A percentile compares a stretch with the other conserved stretches of the same genome.
Conservation (phyloP, 257 asterid species). For the Gentiana straminea region DNA sequence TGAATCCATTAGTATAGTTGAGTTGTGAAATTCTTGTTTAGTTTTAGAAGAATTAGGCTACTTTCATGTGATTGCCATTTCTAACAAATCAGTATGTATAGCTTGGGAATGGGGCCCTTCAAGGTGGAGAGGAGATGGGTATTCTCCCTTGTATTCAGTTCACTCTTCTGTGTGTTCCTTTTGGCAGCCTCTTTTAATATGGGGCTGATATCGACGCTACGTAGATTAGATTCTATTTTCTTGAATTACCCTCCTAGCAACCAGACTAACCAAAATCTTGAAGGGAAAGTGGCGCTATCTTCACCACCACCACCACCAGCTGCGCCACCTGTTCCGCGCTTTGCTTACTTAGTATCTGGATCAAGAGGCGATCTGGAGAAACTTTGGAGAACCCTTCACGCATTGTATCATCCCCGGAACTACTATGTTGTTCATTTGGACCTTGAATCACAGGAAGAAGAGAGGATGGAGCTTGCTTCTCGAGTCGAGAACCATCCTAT, state of each 20-base stretch:
- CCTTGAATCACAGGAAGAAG: slow-evolving; percentile 65
- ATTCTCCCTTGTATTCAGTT: slow-evolving; percentile 58
- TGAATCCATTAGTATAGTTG: slow-evolving; percentile 2
- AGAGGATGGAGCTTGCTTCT: slow-evolving; percentile 55
- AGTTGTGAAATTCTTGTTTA: slow-evolving; percentile 11
- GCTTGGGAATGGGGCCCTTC: slow-evolving; percentile 47
- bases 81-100: slow-evolving; percentile 23
- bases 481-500: slow-evolving; percentile 48
- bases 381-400: slow-evolving; percentile 78
- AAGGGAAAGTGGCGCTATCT: slow-evolving; percentile 1
- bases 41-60: slow-evolving; percentile 10
- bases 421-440: slow-evolving; percentile 86
- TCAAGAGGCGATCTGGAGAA: slow-evolving; percentile 78
- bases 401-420: slow-evolving; percentile 83
- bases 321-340: slow-evolving; percentile 53
- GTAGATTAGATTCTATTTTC: slow-evolving; percentile 44
- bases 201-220: slow-evolving; percentile 52
- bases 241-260: slow-evolving; percentile 41
- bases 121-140: slow-evolving; percentile 68
- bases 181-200: slow-evolving; percentile 60
- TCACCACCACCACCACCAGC: slow-evolving; percentile 39
- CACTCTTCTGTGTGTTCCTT: slow-evolving; percentile 45
- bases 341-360: slow-evolving; percentile 81
- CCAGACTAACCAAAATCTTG: slow-evolving; percentile 21
- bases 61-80: slow-evolving; percentile 16